These are phyloP conservation scores for Graphiopsis chlorocephala DNA, from an alignment of 2,329 filamentous ascomycete species.

Conservation along the genomic window DNA sequence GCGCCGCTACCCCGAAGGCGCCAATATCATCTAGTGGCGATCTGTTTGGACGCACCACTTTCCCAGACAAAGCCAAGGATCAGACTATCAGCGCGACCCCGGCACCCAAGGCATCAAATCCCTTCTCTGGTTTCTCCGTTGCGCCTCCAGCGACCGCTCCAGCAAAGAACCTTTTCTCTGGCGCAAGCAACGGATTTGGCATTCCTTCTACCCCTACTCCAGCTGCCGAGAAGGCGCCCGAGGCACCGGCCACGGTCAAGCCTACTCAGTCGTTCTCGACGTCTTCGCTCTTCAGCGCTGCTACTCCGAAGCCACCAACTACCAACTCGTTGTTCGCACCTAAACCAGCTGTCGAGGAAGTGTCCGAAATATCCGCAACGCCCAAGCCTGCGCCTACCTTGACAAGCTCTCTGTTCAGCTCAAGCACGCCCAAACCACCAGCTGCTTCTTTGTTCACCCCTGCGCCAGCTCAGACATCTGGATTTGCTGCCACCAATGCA, in stretches of 20 bases:
- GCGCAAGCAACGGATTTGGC: constrained; percentile 1
- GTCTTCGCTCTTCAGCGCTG: constrained; percentile 4
- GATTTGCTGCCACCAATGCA: background rate
- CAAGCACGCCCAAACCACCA: background rate
- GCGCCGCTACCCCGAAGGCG: constrained; percentile 5
- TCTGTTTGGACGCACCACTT: constrained; percentile 11
- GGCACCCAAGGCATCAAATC: constrained; percentile 11
- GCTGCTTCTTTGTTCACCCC: constrained; percentile 15
- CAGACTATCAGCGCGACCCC: constrained; percentile 12
- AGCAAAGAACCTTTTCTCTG: constrained; percentile 14
- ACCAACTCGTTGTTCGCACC: constrained; percentile 14
- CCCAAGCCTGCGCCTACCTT: background rate
- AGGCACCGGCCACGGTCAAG: constrained; percentile 1
- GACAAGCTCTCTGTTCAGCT: background rate
- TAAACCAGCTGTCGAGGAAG: background rate
- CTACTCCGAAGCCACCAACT: constrained; percentile 14
- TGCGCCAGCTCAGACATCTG: background rate
- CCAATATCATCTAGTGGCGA: constrained; percentile 4
- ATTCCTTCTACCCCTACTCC: constrained; percentile 10
- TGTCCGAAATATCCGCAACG: background rate
- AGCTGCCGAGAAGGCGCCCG: background rate
- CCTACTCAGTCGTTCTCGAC: constrained; percentile 1
- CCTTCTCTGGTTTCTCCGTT: constrained; percentile 10
- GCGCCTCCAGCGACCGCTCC: constrained; percentile 15
- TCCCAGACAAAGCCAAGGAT: constrained; percentile 5